phyloP scores from a whole-genome alignment of 2,329 filamentous ascomycete species.

The Microascus cirrosus region DNA sequence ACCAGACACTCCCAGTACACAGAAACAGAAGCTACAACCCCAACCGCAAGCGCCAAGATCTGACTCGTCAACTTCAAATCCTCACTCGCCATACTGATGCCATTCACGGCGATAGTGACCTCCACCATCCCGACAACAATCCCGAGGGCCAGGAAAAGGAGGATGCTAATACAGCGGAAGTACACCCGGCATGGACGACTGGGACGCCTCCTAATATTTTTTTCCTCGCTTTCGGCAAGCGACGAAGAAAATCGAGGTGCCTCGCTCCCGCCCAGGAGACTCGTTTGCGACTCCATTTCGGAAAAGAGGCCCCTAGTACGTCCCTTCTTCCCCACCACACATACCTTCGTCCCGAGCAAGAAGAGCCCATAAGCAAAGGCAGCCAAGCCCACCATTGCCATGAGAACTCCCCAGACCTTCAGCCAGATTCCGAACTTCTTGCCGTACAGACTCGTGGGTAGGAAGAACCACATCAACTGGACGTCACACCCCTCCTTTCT shows the following conservation, averaged over 20 bases:
- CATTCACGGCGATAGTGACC: neutral
- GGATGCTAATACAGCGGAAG: neutral
- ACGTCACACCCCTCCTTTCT: conserved; percentile 4
- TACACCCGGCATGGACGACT: neutral
- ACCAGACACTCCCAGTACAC: conserved; percentile 4
- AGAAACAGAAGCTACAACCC: neutral
- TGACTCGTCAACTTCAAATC: neutral
- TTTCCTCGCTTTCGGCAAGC: neutral
- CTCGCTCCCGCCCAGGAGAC: neutral
- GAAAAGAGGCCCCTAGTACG: neutral
- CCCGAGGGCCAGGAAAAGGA: neutral
- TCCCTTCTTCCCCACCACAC: neutral
- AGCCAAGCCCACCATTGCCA: neutral
- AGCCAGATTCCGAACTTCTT: neutral
- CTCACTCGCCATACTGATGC: neutral
- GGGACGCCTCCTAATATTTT: neutral
- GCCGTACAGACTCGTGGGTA: conserved; percentile 3
- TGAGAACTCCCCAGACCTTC: neutral
- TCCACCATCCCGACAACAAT: neutral
- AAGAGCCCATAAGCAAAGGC: neutral
- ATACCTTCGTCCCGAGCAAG: neutral
- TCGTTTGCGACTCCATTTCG: conserved; percentile 1
- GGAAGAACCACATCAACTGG: conserved; percentile 3
- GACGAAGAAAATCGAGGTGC: neutral
- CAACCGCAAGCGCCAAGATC: conserved; percentile 1